Evolutionary conservation across 139 green algal genomes (phyloP).

Genomic region (Monoraphidium neglectum): DNA sequence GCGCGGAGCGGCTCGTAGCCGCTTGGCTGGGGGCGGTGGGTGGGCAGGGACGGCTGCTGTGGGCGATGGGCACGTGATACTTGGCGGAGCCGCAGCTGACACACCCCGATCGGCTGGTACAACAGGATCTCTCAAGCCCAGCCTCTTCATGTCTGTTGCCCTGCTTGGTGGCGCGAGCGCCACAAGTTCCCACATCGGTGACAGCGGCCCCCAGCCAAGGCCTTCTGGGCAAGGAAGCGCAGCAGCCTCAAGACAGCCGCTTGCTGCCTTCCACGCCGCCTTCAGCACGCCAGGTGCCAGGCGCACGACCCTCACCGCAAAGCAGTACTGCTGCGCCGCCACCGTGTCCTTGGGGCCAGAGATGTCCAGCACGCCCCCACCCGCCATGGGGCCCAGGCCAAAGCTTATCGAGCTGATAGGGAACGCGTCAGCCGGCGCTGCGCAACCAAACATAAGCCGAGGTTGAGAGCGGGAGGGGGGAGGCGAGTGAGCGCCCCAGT

Average conservation of each 20-base stretch:
- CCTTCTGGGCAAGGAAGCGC: background rate
- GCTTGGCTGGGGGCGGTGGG: background rate
- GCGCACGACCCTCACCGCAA: constrained; percentile 14
- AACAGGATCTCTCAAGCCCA: background rate
- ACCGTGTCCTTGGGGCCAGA: constrained; percentile 26
- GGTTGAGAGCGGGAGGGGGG: no score
- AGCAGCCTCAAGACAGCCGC: no score
- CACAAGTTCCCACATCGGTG: background rate
- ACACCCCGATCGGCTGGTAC: background rate
- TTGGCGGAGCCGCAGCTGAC: background rate
- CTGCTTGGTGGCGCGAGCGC: background rate
- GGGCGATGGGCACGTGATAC: background rate
- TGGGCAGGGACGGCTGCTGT: constrained; percentile 22
- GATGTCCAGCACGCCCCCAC: constrained; percentile 23
- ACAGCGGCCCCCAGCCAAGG: background rate
- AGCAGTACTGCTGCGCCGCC: constrained; percentile 51
- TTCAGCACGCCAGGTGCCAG: constrained; percentile 13
- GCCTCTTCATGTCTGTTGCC: background rate
- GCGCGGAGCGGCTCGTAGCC: background rate
- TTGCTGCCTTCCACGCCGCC: constrained; percentile 20
- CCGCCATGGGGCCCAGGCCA: background rate
- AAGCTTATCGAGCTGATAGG: background rate
- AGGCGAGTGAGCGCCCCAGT: no score
- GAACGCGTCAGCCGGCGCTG: background rate
- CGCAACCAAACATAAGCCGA: no score